Evolutionary conservation across 1,284 basidiomycete genomes (phyloP).

Genomic region (Rhizoctonia solani): DNA sequence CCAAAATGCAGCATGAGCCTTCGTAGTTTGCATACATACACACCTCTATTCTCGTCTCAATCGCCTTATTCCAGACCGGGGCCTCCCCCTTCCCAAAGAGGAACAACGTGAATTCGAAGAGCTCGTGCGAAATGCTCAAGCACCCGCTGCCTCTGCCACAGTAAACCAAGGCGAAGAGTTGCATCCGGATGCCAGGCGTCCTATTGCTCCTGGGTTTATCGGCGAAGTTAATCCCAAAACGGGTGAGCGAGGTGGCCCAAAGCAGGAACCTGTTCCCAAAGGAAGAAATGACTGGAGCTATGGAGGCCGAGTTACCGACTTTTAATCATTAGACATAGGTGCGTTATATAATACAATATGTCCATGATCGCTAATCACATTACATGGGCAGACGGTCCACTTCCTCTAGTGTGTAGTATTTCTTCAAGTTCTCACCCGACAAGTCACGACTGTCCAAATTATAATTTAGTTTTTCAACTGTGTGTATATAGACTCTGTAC

Average conservation of each 20-base stretch:
- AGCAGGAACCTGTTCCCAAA: conserved; percentile 74
- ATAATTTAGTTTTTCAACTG: not conserved
- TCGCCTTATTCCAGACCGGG: conserved; percentile 52
- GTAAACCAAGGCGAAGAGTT: conserved; percentile 44
- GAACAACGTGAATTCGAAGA: conserved; percentile 78
- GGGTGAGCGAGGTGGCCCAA: conserved; percentile 76
- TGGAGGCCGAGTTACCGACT: conserved; percentile 80
- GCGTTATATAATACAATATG: not conserved
- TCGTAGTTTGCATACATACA: not conserved
- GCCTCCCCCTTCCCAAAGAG: conserved; percentile 69
- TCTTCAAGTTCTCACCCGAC: conserved; percentile 25
- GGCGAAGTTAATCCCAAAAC: conserved; percentile 74
- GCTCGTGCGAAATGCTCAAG: conserved; percentile 62
- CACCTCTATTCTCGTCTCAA: not conserved
- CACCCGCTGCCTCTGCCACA: conserved; percentile 46
- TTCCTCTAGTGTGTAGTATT: conserved; percentile 26
- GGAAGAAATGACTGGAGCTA: conserved; percentile 75
- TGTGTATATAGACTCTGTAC: not conserved
- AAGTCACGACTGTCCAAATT: conserved; percentile 11
- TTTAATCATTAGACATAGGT: conserved; percentile 58
- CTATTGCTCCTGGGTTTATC: conserved; percentile 65
- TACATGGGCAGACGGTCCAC: conserved; percentile 28
- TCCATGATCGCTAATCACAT: not conserved
- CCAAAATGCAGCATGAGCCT: not conserved
- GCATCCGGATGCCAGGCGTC: conserved; percentile 70